Conservation (phyloP, 2,329 filamentous ascomycete species). For the Botrytis squamosa region DNA sequence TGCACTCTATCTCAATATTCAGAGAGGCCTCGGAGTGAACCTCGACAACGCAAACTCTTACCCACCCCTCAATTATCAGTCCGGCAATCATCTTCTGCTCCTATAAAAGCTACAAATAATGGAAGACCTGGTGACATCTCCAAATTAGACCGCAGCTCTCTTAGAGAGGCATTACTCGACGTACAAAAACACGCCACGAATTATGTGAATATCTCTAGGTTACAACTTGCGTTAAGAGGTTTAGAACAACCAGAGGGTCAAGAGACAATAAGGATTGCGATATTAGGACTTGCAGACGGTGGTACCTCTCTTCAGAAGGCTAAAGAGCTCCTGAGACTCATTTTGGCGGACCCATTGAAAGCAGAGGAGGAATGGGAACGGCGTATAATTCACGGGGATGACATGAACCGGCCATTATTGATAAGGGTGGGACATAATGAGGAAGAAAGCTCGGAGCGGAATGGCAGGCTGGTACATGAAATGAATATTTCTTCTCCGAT, state of each 20-base stretch:
- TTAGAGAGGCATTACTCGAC: slow-evolving; percentile 49
- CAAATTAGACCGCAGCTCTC: slow-evolving; percentile 25
- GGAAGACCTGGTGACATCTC: not conserved
- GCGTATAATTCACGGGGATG: slow-evolving; percentile 47
- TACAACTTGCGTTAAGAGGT: slow-evolving; percentile 70
- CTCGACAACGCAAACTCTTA: slow-evolving; percentile 18
- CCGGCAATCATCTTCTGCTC: slow-evolving; percentile 24
- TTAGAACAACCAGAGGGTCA: slow-evolving; percentile 55
- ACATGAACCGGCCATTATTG: slow-evolving; percentile 57
- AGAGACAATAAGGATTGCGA: slow-evolving; percentile 58
- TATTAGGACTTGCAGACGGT: slow-evolving; percentile 49
- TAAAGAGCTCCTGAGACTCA: slow-evolving; percentile 63
- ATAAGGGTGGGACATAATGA: slow-evolving; percentile 53
- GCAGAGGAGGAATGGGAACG: slow-evolving; percentile 65
- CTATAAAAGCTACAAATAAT: slow-evolving; percentile 5
- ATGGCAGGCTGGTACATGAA: slow-evolving; percentile 54
- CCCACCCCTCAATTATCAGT: slow-evolving; percentile 20
- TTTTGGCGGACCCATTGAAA: slow-evolving; percentile 69
- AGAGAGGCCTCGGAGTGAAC: slow-evolving; percentile 16
- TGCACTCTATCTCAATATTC: slow-evolving; percentile 29
- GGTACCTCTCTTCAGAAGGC: slow-evolving; percentile 48
- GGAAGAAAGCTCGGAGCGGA: slow-evolving; percentile 32
- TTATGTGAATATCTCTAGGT: slow-evolving; percentile 64
- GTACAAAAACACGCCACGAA: slow-evolving; percentile 61
- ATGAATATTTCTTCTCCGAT: slow-evolving; percentile 62